Evolutionary conservation across 75 land plant species (phyloP).

Genomic region (Picea glauca): DNA sequence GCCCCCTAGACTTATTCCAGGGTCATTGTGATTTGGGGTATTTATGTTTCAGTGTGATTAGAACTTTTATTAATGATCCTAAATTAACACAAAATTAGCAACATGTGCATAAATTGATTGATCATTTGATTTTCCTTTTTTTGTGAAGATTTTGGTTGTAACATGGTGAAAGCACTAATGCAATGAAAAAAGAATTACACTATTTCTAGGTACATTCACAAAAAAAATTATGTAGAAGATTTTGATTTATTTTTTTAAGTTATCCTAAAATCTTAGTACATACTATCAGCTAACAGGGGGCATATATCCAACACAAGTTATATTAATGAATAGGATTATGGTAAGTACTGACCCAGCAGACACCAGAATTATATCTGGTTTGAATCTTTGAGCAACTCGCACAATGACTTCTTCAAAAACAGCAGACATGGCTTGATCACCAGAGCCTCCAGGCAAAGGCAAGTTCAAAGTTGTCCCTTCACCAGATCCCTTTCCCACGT

Average conservation of each 20-base stretch:
- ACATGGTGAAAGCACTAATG: neutral
- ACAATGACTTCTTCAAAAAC: slow-evolving; percentile 88
- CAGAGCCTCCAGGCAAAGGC: slow-evolving; percentile 96
- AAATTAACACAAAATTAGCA: too few relatives aligned
- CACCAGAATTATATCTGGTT: slow-evolving; percentile 94
- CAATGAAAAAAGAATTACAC: neutral
- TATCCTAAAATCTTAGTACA: too few relatives aligned
- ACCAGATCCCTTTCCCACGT: slow-evolving; percentile 79
- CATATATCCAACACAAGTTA: neutral
- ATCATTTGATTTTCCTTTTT: too few relatives aligned
- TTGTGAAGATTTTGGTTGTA: too few relatives aligned
- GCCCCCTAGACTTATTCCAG: neutral
- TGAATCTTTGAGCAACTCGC: slow-evolving; percentile 86
- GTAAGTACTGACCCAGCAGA: slow-evolving; percentile 82
- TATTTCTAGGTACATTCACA: neutral
- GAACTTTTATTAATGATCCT: too few relatives aligned
- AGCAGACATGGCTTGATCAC: slow-evolving; percentile 71
- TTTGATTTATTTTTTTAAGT: too few relatives aligned
- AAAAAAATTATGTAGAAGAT: too few relatives aligned
- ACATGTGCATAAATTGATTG: too few relatives aligned
- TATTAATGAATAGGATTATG: too few relatives aligned
- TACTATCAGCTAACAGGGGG: neutral
- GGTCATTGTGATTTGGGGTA: too few relatives aligned
- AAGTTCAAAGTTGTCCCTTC: slow-evolving; percentile 93
- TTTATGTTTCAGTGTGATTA: too few relatives aligned